Conservation (phyloP, 139 green algal genomes). For the Ettlia oleoabundans region DNA sequence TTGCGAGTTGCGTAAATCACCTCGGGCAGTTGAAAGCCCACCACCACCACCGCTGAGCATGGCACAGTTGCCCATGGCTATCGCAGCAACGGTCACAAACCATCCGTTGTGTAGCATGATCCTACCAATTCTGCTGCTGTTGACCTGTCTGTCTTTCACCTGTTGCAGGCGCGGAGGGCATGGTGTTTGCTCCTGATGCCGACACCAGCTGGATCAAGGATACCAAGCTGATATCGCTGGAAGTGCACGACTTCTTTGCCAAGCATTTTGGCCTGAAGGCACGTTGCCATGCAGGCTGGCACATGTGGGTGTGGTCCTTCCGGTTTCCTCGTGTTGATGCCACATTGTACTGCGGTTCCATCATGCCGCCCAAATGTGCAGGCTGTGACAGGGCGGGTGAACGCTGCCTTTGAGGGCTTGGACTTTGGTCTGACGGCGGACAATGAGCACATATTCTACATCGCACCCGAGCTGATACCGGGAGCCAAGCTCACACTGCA, state of each 20-base stretch:
- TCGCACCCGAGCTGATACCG: too few relatives aligned
- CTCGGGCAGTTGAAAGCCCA: too few relatives aligned
- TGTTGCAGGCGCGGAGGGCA: constrained; percentile 26
- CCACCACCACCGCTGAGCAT: too few relatives aligned
- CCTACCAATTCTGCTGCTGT: background rate
- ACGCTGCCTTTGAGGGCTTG: background rate
- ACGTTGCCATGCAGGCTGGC: background rate
- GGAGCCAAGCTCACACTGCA: too few relatives aligned
- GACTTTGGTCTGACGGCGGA: background rate
- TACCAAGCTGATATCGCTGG: background rate
- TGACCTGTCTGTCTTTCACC: background rate
- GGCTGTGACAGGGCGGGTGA: constrained; percentile 9
- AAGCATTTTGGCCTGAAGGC: constrained; percentile 14
- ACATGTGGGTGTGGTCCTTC: background rate
- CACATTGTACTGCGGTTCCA: too few relatives aligned
- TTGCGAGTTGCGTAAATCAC: too few relatives aligned
- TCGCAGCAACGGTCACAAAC: too few relatives aligned
- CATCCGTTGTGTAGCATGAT: too few relatives aligned
- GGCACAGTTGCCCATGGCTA: too few relatives aligned
- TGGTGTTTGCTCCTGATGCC: constrained; percentile 18
- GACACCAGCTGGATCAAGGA: constrained; percentile 34
- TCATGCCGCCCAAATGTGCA: too few relatives aligned
- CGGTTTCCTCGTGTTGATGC: too few relatives aligned
- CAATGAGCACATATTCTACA: constrained; percentile 31
- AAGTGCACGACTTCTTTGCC: constrained; percentile 38